Percentiles rank a stretch among this genome's conserved stretches.
phyloP scores from a whole-genome alignment of 2,329 filamentous ascomycete genomes.

The Didymella arachidicola region DNA sequence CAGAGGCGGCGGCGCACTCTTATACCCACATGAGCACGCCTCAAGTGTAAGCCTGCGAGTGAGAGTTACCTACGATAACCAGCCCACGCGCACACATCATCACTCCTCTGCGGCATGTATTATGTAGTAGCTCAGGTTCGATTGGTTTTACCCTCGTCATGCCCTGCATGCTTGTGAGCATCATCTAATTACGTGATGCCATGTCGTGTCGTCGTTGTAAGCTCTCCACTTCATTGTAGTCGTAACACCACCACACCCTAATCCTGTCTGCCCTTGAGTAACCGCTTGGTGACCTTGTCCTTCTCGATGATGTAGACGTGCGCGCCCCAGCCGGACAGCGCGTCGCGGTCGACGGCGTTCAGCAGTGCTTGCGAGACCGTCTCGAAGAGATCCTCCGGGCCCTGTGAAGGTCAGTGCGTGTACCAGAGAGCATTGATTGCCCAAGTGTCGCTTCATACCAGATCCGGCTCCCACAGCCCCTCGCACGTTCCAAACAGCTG shows the following conservation, averaged over 20 bases:
- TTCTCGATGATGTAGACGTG: constrained; percentile 99
- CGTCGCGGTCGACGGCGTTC: constrained; percentile 95
- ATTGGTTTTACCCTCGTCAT: not conserved
- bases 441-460: constrained; percentile 62
- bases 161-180: not conserved
- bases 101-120: too few relatives aligned
- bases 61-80: too few relatives aligned
- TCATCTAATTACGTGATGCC: constrained; percentile 25
- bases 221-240: constrained; percentile 16
- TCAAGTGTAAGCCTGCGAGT: too few relatives aligned
- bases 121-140: not conserved
- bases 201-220: constrained; percentile 24
- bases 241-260: constrained; percentile 37
- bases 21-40: too few relatives aligned
- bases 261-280: constrained; percentile 97
- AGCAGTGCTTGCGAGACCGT: constrained; percentile 95
- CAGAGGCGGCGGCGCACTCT: too few relatives aligned
- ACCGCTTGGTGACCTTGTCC: constrained; percentile 98
- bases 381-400: constrained; percentile 94
- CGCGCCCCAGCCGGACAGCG: constrained; percentile 95
- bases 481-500: constrained; percentile 99
- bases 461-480: constrained; percentile 94
- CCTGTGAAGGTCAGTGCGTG: constrained; percentile 57
- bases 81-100: too few relatives aligned
- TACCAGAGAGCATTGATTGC: too few relatives aligned